A percentile compares a stretch with the other conserved stretches of the same genome.
Evolutionary conservation across 2,329 filamentous ascomycete species (phyloP).

Genomic region (Sporothrix pallida): DNA sequence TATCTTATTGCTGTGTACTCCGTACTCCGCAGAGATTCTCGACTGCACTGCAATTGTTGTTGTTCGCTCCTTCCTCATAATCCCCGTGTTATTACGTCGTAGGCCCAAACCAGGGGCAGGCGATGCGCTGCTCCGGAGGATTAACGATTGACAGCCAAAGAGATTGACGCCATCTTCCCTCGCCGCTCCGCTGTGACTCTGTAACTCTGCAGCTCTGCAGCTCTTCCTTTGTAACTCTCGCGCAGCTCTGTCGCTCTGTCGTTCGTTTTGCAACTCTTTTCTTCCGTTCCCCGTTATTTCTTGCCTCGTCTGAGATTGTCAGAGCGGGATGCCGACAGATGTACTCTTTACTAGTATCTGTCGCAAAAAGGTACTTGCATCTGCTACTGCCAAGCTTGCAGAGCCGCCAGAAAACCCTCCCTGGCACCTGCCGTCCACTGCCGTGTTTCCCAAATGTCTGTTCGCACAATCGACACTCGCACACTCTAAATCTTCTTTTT

Average conservation of each 20-base stretch:
- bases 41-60: too few relatives aligned
- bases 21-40: too few relatives aligned
- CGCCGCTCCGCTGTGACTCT: not conserved
- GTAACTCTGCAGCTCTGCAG: not conserved
- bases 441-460: constrained; percentile 23
- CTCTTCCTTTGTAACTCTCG: not conserved
- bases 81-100: constrained; percentile 11
- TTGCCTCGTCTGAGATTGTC: constrained; percentile 13
- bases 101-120: constrained; percentile 24
- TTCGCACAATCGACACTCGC: not conserved
- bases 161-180: constrained; percentile 3
- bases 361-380: not conserved
- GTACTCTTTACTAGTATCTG: too few relatives aligned
- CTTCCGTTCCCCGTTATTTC: constrained; percentile 11
- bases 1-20: not conserved
- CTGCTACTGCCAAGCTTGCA: constrained; percentile 21
- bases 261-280: constrained; percentile 9
- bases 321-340: not conserved
- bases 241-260: constrained; percentile 11
- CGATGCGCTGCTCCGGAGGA: constrained; percentile 22
- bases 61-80: too few relatives aligned
- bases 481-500: not conserved
- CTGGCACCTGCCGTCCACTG: not conserved
- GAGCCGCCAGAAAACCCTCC: constrained; percentile 2
- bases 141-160: constrained; percentile 14